These are phyloP conservation scores for Gnaphalium uliginosum DNA, from an alignment of 129 eudicot genomes.

Conservation along the genomic window DNA sequence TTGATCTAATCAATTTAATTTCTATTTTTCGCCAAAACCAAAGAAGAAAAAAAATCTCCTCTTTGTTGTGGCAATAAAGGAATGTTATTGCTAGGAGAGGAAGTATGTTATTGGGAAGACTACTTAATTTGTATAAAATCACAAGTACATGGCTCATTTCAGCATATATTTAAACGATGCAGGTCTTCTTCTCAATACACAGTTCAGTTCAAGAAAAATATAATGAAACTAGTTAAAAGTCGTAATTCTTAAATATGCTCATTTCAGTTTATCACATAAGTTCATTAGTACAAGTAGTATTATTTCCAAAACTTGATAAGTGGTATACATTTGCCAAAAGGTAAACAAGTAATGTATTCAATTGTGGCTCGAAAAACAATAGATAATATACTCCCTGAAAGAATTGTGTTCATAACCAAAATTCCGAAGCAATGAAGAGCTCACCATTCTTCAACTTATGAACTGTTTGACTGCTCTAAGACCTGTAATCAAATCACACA, in stretches of 20 bases:
- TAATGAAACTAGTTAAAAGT: background rate
- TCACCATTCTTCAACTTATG: constrained; percentile 11
- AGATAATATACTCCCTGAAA: background rate
- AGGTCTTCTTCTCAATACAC: too few species aligned
- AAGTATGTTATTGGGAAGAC: too few species aligned
- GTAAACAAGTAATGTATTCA: background rate
- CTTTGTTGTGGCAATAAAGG: too few species aligned
- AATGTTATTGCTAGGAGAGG: too few species aligned
- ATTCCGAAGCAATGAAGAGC: background rate
- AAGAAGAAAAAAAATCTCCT: too few species aligned
- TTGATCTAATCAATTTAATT: too few species aligned
- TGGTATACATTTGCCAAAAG: background rate
- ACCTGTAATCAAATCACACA: too few species aligned
- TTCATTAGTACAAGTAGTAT: background rate
- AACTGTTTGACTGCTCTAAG: constrained; percentile 19
- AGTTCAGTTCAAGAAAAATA: background rate
- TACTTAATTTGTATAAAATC: too few species aligned
- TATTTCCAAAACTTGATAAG: background rate
- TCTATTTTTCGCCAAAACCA: too few species aligned
- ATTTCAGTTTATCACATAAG: background rate
- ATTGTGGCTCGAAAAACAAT: background rate
- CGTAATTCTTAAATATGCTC: background rate
- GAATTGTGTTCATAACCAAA: background rate
- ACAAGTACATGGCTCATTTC: too few species aligned
- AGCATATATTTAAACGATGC: too few species aligned